Evolutionary conservation across 495 filamentous ascomycete genomes (phyloP).

Genomic region (Aspergillus nidulans): DNA sequence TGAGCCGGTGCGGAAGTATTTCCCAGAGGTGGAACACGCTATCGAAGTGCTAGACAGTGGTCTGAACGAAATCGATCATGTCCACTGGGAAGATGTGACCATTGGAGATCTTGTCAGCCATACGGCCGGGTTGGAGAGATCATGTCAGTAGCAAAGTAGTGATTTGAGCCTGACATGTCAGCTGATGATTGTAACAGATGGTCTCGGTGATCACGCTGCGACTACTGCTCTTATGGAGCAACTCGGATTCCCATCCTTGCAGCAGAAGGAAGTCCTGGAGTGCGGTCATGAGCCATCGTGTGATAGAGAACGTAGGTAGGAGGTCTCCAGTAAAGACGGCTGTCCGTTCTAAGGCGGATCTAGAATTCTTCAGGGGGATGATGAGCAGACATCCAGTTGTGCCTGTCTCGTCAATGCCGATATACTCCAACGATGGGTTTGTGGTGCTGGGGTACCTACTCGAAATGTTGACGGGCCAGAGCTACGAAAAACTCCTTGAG

Average conservation of each 20-base stretch:
- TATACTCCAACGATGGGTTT: slow-evolving; percentile 58
- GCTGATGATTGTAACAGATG: slow-evolving; percentile 12
- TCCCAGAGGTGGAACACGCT: slow-evolving; percentile 46
- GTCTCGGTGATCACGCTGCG: slow-evolving; percentile 5
- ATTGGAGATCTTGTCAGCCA: slow-evolving; percentile 51
- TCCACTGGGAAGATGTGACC: slow-evolving; percentile 53
- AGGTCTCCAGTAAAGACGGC: background rate
- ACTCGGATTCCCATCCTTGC: slow-evolving; percentile 35
- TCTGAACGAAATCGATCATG: slow-evolving; percentile 29
- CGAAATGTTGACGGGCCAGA: slow-evolving; percentile 26
- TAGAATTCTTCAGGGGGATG: slow-evolving; percentile 53
- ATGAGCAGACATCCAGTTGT: slow-evolving; percentile 44
- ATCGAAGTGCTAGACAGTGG: background rate
- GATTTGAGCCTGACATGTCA: background rate
- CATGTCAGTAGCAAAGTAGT: slow-evolving; percentile 25
- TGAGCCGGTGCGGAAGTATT: slow-evolving; percentile 41
- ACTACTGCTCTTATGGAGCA: slow-evolving; percentile 1
- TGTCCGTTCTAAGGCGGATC: background rate
- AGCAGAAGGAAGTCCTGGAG: slow-evolving; percentile 12
- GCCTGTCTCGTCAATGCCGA: slow-evolving; percentile 43
- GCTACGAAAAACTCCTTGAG: slow-evolving; percentile 12
- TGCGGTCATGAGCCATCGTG: slow-evolving; percentile 22
- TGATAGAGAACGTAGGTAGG: slow-evolving; percentile 18
- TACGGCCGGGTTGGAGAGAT: slow-evolving; percentile 44
- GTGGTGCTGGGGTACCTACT: slow-evolving; percentile 54